Conservation (phyloP, 805 yeast genomes). For the Wickerhamiella spandovensis region DNA sequence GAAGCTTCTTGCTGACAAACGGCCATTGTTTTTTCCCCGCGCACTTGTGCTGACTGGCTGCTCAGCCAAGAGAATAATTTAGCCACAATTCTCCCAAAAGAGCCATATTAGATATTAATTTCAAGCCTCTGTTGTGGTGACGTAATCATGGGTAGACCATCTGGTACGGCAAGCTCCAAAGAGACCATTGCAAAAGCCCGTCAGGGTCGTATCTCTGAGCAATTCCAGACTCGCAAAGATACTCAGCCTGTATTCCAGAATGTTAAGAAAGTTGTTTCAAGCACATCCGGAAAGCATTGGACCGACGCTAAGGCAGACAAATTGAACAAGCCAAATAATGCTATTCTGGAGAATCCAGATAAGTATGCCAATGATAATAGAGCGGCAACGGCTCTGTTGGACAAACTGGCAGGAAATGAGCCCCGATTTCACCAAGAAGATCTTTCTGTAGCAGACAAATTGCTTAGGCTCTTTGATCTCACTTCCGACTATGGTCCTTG, state of each 20-base stretch:
- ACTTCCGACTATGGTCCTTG: constrained; percentile 26
- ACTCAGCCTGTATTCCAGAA: not conserved
- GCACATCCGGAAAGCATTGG: not conserved
- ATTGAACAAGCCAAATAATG: constrained; percentile 3
- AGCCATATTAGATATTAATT: no score
- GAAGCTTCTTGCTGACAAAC: no score
- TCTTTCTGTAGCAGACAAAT: constrained; percentile 18
- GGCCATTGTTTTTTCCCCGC: no score
- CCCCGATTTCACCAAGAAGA: constrained; percentile 22
- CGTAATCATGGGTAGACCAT: not conserved
- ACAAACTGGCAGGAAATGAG: not conserved
- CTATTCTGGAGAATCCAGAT: not conserved
- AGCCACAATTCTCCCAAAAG: not conserved
- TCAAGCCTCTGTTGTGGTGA: not conserved
- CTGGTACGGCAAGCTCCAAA: not conserved
- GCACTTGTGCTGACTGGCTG: no score
- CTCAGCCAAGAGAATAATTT: no score
- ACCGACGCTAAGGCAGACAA: not conserved
- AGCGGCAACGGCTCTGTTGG: constrained; percentile 2
- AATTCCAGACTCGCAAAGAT: not conserved
- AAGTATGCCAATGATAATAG: not conserved
- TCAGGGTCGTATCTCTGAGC: not conserved
- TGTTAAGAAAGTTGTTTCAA: not conserved
- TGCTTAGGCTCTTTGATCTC: constrained; percentile 26
- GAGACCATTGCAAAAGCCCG: not conserved